Evolutionary conservation across 2,329 filamentous ascomycete genomes (phyloP), one percentile per base, ranked within the genome.

Genomic region (Capronia americana): DNA sequence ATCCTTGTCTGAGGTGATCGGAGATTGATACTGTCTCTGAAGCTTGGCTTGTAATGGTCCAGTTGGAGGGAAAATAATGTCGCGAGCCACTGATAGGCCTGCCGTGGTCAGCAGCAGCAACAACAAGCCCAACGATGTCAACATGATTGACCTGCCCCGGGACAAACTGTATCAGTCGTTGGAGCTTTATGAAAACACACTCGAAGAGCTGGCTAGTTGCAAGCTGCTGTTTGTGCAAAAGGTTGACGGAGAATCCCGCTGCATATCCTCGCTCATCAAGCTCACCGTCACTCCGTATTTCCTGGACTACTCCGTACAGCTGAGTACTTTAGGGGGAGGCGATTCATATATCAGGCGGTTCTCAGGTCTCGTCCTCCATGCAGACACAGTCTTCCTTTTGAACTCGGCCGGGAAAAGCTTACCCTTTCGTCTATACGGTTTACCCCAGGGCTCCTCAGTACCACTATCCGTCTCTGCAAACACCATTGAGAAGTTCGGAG

Each of bases 1-100:
- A 38, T 79, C 74, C 48, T 78, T 75, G 28, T 76, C 68, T 30
- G 58, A 72, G 34, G 54, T 41, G 62, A 66, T 30, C 65, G 74
- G 38, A 28, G 63, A 60, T 44, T 64, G 66, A 61, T 59, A 70
- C 44, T 61, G 58, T 48, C 41, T 34, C 44, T 38, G 30, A 26
- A 64, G n/a, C 32, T 58, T 67, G 14, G 68, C 51, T 61, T 72
- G 69, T 23, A 73, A 48, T 14, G 68, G 72, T 17, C 73, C 72
- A 0, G 74, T 48, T 0, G 73, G 71, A 32, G 76, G 75, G 60
- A 77, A 77, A 53, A 71, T 61, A 56, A 77, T 73, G 0, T 77
- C 74, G 24, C 71, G 65, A 17, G 69, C 69, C 20, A 63, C 46
- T 10, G 63, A 32, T 11, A 30, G 51, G 46, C 32, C 34, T 30